Evolutionary conservation across 2,329 filamentous ascomycete species (phyloP).

Genomic region (Bertia moriformis): DNA sequence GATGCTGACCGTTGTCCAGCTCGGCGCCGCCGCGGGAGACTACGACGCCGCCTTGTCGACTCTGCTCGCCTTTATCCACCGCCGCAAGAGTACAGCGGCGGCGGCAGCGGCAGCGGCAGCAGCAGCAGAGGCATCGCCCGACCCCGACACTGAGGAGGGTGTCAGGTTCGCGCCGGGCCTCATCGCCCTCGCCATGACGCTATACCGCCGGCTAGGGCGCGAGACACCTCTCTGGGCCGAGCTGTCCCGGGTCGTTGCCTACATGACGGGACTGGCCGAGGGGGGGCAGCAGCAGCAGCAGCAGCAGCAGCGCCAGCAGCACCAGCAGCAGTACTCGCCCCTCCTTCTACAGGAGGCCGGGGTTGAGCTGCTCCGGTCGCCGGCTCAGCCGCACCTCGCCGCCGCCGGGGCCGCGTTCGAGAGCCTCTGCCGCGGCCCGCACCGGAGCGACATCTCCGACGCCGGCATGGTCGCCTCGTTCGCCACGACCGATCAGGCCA

Average conservation of each 20-base stretch:
- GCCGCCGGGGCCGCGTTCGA: slow-evolving; percentile 69
- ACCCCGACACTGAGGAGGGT: too few species aligned
- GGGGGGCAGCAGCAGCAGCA: too few species aligned
- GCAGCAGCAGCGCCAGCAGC: too few species aligned
- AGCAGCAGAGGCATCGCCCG: too few species aligned
- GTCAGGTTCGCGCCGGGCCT: slow-evolving; percentile 69
- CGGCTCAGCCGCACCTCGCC: slow-evolving; percentile 49
- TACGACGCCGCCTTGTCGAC: slow-evolving; percentile 8
- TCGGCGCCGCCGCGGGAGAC: slow-evolving; percentile 8
- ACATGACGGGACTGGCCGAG: slow-evolving; percentile 77
- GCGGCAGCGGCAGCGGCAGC: slow-evolving; percentile 38
- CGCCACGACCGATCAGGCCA: slow-evolving; percentile 43
- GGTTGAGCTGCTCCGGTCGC: slow-evolving; percentile 66
- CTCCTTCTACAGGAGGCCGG: slow-evolving; percentile 65
- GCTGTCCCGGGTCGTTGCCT: slow-evolving; percentile 61
- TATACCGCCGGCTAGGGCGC: slow-evolving; percentile 66
- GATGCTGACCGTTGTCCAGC: slow-evolving; percentile 9
- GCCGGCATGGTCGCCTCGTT: slow-evolving; percentile 80
- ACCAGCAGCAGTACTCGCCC: slow-evolving; percentile 28
- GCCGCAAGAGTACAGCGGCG: slow-evolving; percentile 21
- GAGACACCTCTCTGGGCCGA: slow-evolving; percentile 58
- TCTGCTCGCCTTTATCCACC: slow-evolving; percentile 6
- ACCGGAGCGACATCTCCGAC: slow-evolving; percentile 53
- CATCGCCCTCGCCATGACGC: slow-evolving; percentile 62
- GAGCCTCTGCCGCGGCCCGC: slow-evolving; percentile 49